These are phyloP conservation scores for Hanseniaspora pseudoguilliermondii DNA, from an alignment of 805 yeast species.

Conservation along the genomic window DNA sequence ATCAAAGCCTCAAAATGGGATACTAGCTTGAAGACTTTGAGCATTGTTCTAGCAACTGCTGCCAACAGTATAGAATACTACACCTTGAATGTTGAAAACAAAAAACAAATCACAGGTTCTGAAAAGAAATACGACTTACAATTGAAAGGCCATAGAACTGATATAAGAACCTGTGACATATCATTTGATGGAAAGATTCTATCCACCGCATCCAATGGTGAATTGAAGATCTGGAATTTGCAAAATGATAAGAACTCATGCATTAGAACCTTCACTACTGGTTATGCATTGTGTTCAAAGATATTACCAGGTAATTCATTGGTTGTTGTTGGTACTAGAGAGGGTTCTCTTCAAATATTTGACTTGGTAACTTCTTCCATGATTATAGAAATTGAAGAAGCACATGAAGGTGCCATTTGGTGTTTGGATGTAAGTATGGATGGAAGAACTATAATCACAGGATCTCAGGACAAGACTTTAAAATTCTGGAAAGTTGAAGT, in stretches of 20 bases:
- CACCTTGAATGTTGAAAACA: slow-evolving; percentile 43
- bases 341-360: slow-evolving; percentile 70
- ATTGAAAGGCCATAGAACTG: slow-evolving; percentile 77
- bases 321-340: slow-evolving; percentile 76
- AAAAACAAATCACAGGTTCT: slow-evolving; percentile 24
- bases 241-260: slow-evolving; percentile 46
- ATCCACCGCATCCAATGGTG: slow-evolving; percentile 85
- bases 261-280: slow-evolving; percentile 76
- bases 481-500: slow-evolving; percentile 80
- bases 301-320: slow-evolving; percentile 88
- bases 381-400: slow-evolving; percentile 55
- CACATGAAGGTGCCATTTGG: slow-evolving; percentile 81
- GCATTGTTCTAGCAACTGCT: slow-evolving; percentile 50
- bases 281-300: slow-evolving; percentile 67
- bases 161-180: slow-evolving; percentile 69
- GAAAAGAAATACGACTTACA: slow-evolving; percentile 52
- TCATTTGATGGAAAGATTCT: slow-evolving; percentile 68
- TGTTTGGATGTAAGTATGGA: slow-evolving; percentile 75
- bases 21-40: slow-evolving; percentile 37
- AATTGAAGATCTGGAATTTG: slow-evolving; percentile 78
- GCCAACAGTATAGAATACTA: slow-evolving; percentile 69
- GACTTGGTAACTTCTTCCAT: slow-evolving; percentile 75
- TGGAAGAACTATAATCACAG: slow-evolving; percentile 75
- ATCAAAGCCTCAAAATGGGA: slow-evolving; percentile 61
- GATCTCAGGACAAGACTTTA: slow-evolving; percentile 83